Conservation (phyloP, 1,284 basidiomycete species). For the Heterobasidion annosum region DNA sequence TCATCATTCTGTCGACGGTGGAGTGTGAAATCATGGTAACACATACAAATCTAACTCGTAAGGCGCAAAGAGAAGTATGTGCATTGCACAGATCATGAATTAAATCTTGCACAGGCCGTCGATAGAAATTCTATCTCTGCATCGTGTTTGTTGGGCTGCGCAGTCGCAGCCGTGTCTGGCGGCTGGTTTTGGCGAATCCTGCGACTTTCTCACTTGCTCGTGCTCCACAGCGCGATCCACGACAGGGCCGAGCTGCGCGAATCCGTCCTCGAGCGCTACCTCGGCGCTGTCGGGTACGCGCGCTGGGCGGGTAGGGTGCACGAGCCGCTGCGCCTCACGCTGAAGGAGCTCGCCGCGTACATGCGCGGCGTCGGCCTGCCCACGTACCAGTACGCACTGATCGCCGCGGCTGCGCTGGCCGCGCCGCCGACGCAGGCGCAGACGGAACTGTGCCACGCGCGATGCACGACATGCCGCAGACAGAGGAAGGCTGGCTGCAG, state of each 20-base stretch:
- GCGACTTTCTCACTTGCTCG: too few relatives aligned
- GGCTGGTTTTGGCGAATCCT: too few relatives aligned
- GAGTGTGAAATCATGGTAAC: too few relatives aligned
- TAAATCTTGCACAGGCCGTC: too few relatives aligned
- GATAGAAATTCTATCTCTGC: too few relatives aligned
- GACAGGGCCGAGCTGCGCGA: slow-evolving; percentile 46
- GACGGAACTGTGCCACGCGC: slow-evolving; percentile 29
- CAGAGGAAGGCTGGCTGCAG: slow-evolving; percentile 51
- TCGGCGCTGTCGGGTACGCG: slow-evolving; percentile 60
- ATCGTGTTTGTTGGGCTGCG: too few relatives aligned
- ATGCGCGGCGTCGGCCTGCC: slow-evolving; percentile 71
- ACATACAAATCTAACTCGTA: too few relatives aligned
- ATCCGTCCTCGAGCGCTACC: slow-evolving; percentile 53
- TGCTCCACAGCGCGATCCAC: slow-evolving; percentile 39
- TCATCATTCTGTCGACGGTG: too few relatives aligned
- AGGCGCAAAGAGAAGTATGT: too few relatives aligned
- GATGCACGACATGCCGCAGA: slow-evolving; percentile 50
- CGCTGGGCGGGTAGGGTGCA: slow-evolving; percentile 49
- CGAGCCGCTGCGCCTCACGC: slow-evolving; percentile 51
- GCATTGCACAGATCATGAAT: too few relatives aligned
- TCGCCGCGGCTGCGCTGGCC: slow-evolving; percentile 31
- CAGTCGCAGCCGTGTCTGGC: too few relatives aligned
- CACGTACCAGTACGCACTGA: slow-evolving; percentile 55
- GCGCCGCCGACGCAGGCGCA: slow-evolving; percentile 18
- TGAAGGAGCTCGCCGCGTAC: slow-evolving; percentile 71